Conservation (phyloP, 1,284 basidiomycete species). For the Flammula alnicola region DNA sequence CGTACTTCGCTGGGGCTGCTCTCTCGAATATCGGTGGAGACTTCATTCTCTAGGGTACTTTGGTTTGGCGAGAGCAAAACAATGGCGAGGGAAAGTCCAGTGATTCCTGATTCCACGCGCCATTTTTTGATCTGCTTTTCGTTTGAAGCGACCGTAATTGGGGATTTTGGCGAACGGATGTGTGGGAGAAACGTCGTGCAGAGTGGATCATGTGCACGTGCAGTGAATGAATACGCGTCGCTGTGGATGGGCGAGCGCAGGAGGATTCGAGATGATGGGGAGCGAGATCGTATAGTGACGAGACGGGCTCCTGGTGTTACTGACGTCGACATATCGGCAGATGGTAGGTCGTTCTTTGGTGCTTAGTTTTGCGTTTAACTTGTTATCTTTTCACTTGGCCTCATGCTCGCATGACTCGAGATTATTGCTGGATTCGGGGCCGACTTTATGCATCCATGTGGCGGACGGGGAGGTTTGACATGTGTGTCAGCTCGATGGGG, state of each 20-base stretch:
- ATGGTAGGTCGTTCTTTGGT: too few species aligned
- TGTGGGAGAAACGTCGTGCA: slow-evolving; percentile 19
- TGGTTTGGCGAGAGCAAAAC: slow-evolving; percentile 14
- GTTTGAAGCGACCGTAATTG: slow-evolving; percentile 22
- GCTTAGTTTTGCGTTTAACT: too few species aligned
- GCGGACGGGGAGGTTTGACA: too few species aligned
- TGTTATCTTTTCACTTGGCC: too few species aligned
- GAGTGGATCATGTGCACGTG: slow-evolving; percentile 22
- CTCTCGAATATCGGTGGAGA: slow-evolving; percentile 2
- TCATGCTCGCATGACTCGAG: too few species aligned
- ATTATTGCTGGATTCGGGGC: too few species aligned
- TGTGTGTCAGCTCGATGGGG: too few species aligned
- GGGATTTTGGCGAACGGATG: slow-evolving; percentile 13
- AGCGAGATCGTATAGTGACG: slow-evolving; percentile 18
- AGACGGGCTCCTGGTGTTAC: slow-evolving; percentile 8
- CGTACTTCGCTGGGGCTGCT: neutral
- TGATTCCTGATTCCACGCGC: slow-evolving; percentile 18
- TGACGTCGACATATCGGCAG: neutral
- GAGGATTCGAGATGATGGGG: slow-evolving; percentile 17
- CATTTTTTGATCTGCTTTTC: slow-evolving; percentile 17
- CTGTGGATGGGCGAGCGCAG: slow-evolving; percentile 22
- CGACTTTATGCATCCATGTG: too few species aligned
- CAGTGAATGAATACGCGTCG: slow-evolving; percentile 20
- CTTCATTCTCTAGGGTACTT: neutral
- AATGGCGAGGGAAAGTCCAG: slow-evolving; percentile 18